phyloP scores from a whole-genome alignment of 148 eudicot genomes.

The Rhododendron molle region DNA sequence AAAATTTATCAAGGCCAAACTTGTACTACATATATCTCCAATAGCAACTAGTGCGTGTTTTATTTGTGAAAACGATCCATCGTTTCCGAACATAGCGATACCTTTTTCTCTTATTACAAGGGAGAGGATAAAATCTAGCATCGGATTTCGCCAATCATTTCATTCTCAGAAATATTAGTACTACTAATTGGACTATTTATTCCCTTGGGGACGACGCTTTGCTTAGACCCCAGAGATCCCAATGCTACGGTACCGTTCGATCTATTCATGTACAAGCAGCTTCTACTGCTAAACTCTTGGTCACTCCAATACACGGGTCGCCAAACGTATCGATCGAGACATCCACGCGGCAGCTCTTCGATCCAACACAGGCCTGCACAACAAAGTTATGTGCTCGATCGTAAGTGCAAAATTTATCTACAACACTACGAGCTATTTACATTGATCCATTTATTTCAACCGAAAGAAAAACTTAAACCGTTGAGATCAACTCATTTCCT shows the following conservation, averaged over 20 bases:
- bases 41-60: background rate
- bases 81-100: background rate
- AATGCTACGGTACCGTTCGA: background rate
- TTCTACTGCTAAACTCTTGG: conserved; percentile 76
- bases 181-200: background rate
- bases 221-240: conserved; percentile 6
- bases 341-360: conserved; percentile 49
- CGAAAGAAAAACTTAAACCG: background rate
- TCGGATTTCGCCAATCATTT: background rate
- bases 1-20: too few relatives aligned
- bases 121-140: background rate
- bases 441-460: background rate
- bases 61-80: too few relatives aligned
- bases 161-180: background rate
- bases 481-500: background rate
- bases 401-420: background rate
- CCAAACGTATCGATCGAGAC: conserved; percentile 55
- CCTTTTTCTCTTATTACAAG: background rate
- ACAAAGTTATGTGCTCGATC: background rate
- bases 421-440: background rate
- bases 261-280: conserved; percentile 45
- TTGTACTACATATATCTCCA: too few relatives aligned
- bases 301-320: conserved; percentile 58
- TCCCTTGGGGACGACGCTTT: conserved; percentile 12
- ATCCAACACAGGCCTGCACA: conserved; percentile 69